phyloP scores from a whole-genome alignment of 2,329 filamentous ascomycete species.

The Lithohypha guttulata region DNA sequence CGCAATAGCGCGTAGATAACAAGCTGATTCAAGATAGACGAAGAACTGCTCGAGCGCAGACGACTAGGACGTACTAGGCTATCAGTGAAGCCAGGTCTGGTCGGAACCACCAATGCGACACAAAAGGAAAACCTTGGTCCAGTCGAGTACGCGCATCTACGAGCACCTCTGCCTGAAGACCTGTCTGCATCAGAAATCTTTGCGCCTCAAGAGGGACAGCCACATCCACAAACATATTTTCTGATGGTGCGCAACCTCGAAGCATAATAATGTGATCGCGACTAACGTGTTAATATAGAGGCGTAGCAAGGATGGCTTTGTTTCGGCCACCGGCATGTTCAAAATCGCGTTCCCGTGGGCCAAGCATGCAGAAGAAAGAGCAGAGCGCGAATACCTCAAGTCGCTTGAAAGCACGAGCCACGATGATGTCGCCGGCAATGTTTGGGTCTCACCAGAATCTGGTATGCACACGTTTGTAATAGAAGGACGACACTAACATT shows the following conservation, averaged over 20 bases:
- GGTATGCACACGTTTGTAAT: slow-evolving; percentile 35
- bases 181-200: slow-evolving; percentile 85
- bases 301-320: slow-evolving; percentile 54
- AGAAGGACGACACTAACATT: slow-evolving; percentile 7
- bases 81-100: slow-evolving; percentile 65
- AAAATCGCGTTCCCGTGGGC: slow-evolving; percentile 59
- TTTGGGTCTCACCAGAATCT: slow-evolving; percentile 79
- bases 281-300: slow-evolving; percentile 32
- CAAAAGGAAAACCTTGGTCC: slow-evolving; percentile 65
- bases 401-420: slow-evolving; percentile 60
- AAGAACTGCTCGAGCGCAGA: slow-evolving; percentile 68
- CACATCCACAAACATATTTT: slow-evolving; percentile 81
- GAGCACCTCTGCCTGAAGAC: slow-evolving; percentile 83
- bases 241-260: slow-evolving; percentile 55
- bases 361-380: slow-evolving; percentile 46
- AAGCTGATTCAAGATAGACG: slow-evolving; percentile 39
- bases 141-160: slow-evolving; percentile 93
- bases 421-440: slow-evolving; percentile 90
- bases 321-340: slow-evolving; percentile 60
- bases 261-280: background rate
- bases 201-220: slow-evolving; percentile 52
- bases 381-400: slow-evolving; percentile 67
- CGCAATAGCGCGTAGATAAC: slow-evolving; percentile 12
- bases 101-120: slow-evolving; percentile 59
- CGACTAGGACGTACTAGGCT: slow-evolving; percentile 89